Evolutionary conservation across 1,139 yeast species (phyloP).

Genomic region (Zygosaccharomyces sapae): DNA sequence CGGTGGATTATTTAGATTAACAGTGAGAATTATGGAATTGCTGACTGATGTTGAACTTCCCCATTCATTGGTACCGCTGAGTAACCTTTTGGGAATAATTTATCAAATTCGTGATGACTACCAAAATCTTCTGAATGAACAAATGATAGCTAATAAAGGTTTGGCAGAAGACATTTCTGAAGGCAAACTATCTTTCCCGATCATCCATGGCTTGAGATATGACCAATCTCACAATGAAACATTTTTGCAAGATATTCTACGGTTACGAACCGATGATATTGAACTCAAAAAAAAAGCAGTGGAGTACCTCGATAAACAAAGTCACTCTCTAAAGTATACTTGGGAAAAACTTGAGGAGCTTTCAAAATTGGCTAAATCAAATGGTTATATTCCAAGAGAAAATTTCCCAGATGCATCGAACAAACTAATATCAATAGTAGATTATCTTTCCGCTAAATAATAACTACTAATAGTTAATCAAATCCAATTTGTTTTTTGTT

Average conservation of each 20-base stretch:
- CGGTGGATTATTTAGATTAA: slow-evolving; percentile 78
- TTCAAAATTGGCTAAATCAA: slow-evolving; percentile 17
- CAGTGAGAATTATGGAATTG: slow-evolving; percentile 58
- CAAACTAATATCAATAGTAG: slow-evolving; percentile 14
- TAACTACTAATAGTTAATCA: too few relatives aligned
- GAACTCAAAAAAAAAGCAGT: slow-evolving; percentile 49
- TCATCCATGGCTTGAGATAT: slow-evolving; percentile 56
- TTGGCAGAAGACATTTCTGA: slow-evolving; percentile 84
- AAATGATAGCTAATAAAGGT: slow-evolving; percentile 66
- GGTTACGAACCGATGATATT: slow-evolving; percentile 40
- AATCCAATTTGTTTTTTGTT: too few relatives aligned
- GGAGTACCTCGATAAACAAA: slow-evolving; percentile 42
- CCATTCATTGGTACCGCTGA: slow-evolving; percentile 48
- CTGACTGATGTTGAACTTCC: slow-evolving; percentile 14
- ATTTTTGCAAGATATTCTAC: slow-evolving; percentile 38
- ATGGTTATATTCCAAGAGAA: slow-evolving; percentile 19
- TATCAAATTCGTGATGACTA: slow-evolving; percentile 85
- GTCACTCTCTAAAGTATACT: slow-evolving; percentile 34
- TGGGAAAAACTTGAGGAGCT: slow-evolving; percentile 18
- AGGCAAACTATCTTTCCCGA: slow-evolving; percentile 84
- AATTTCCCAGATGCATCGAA: slow-evolving; percentile 11
- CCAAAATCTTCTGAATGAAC: slow-evolving; percentile 53
- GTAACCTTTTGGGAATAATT: slow-evolving; percentile 74
- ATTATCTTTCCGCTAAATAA: slow-evolving; percentile 13
- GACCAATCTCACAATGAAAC: slow-evolving; percentile 39